Percentiles rank a stretch among this genome's conserved stretches.
phyloP scores from a whole-genome alignment of 495 filamentous ascomycete genomes.

The Aspergillus wentii region DNA sequence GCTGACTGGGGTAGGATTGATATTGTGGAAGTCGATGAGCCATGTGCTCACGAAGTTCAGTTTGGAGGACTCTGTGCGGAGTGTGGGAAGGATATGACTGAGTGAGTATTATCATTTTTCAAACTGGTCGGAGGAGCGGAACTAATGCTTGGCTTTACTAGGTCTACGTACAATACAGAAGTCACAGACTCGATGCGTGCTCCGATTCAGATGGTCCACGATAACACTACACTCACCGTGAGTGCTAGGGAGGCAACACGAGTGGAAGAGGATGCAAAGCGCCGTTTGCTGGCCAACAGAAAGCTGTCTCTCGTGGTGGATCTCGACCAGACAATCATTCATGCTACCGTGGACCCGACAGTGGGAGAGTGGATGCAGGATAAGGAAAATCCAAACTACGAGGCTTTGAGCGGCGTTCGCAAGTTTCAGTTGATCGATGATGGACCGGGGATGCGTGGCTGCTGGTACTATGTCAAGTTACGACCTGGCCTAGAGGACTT shows the following conservation, averaged over 20 bases:
- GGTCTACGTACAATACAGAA: constrained; percentile 55
- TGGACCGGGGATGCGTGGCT: constrained; percentile 64
- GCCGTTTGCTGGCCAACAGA: constrained; percentile 66
- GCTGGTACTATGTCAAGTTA: constrained; percentile 98
- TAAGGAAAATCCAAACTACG: constrained; percentile 82
- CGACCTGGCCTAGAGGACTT: constrained; percentile 88
- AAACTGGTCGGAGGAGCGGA: neutral
- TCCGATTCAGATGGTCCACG: constrained; percentile 88
- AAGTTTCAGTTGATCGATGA: constrained; percentile 85
- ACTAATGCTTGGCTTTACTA: constrained; percentile 17
- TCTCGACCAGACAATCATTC: constrained; percentile 96
- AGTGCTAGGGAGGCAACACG: constrained; percentile 68
- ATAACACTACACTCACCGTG: constrained; percentile 74
- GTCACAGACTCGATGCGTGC: constrained; percentile 67
- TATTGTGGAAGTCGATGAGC: constrained; percentile 80
- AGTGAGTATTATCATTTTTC: constrained; percentile 38
- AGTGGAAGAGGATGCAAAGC: constrained; percentile 81
- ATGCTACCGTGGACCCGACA: constrained; percentile 95
- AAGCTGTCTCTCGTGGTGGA: constrained; percentile 95
- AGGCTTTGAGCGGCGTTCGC: constrained; percentile 81
- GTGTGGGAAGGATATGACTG: constrained; percentile 97
- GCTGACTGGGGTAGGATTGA: constrained; percentile 35
- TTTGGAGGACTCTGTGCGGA: constrained; percentile 83
- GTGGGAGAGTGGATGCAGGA: constrained; percentile 93
- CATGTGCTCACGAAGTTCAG: constrained; percentile 86